These are phyloP conservation scores for Tulasnella sp. DNA, from an alignment of 768 basidiomycete species.

Conservation along the genomic window DNA sequence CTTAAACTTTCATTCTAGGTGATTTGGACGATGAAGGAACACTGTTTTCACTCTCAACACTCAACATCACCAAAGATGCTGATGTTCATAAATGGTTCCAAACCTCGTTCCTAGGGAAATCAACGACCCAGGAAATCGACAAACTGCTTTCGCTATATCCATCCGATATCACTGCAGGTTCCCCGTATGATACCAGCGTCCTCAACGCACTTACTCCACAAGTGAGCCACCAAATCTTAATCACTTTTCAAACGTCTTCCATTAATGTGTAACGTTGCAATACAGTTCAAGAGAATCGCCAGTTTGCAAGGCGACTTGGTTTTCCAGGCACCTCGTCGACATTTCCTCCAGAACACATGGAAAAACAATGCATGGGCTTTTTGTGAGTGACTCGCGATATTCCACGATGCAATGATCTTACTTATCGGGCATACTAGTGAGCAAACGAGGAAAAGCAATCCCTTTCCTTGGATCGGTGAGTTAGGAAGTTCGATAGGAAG, in stretches of 20 bases:
- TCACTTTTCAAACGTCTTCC: not conserved
- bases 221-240: not conserved
- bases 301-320: constrained; percentile 10
- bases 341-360: not conserved
- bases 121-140: not conserved
- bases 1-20: too few relatives aligned
- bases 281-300: constrained; percentile 5
- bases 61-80: not conserved
- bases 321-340: constrained; percentile 8
- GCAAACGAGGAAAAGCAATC: too few relatives aligned
- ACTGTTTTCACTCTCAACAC: constrained; percentile 12
- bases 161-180: not conserved
- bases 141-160: constrained; percentile 2
- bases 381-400: not conserved
- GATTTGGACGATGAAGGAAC: constrained; percentile 20
- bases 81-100: not conserved
- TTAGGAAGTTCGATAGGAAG: not conserved
- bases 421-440: too few relatives aligned
- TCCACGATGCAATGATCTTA: too few relatives aligned
- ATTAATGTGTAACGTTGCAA: not conserved
- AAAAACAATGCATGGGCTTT: constrained; percentile 1
- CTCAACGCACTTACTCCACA: constrained; percentile 4
- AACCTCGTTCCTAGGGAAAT: not conserved
- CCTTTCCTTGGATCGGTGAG: constrained; percentile 7
- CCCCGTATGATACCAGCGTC: not conserved